These are phyloP conservation scores for Tulasnella sp. DNA, from an alignment of 768 basidiomycete species.

Conservation along the genomic window DNA sequence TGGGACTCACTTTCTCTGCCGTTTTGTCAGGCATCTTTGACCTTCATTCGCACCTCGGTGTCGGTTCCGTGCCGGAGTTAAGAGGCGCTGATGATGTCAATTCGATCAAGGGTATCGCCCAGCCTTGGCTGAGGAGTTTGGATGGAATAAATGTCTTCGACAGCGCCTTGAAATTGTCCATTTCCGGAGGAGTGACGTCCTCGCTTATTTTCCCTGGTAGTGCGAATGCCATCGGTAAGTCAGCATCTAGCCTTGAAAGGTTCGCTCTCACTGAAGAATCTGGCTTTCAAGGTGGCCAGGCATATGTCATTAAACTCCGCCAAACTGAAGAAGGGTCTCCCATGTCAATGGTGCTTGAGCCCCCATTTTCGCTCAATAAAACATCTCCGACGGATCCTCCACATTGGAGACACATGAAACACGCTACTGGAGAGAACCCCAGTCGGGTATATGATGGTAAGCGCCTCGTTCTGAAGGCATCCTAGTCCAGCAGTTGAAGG, in stretches of 20 bases:
- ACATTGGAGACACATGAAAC: slow-evolving; percentile 72
- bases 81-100: slow-evolving; percentile 50
- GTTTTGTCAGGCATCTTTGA: slow-evolving; percentile 39
- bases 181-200: slow-evolving; percentile 84
- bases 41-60: slow-evolving; percentile 71
- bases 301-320: slow-evolving; percentile 68
- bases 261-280: not conserved
- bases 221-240: slow-evolving; percentile 60
- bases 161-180: slow-evolving; percentile 57
- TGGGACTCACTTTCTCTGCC: slow-evolving; percentile 43
- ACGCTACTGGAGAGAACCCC: slow-evolving; percentile 46
- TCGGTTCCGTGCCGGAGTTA: slow-evolving; percentile 38
- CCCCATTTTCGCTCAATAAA: slow-evolving; percentile 48
- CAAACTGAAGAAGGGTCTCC: slow-evolving; percentile 62
- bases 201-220: slow-evolving; percentile 64
- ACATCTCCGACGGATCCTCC: slow-evolving; percentile 42
- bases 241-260: not conserved
- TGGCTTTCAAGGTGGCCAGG: slow-evolving; percentile 58
- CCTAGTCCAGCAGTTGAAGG: not conserved
- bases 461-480: not conserved
- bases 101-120: slow-evolving; percentile 56
- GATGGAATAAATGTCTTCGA: slow-evolving; percentile 87
- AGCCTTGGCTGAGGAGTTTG: slow-evolving; percentile 69
- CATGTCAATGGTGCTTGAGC: slow-evolving; percentile 62
- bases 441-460: slow-evolving; percentile 30